Percentiles rank a stretch among this genome's conserved stretches.
phyloP scores from a whole-genome alignment of 2,329 filamentous ascomycete species.

The Zasmidium angulare region DNA sequence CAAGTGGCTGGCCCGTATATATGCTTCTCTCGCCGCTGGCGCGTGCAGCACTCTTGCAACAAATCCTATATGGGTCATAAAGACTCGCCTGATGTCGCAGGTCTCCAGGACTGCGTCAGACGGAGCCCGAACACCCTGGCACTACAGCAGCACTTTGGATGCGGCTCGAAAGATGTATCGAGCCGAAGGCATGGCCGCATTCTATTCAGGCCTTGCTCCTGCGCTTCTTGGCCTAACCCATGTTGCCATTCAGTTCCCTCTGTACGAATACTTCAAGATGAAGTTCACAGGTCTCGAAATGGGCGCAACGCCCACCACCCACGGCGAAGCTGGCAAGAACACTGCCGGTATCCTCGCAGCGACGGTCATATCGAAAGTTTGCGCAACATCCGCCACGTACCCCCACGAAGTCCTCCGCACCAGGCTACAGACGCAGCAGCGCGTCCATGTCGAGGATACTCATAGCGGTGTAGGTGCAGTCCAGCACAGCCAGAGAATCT shows the following conservation, averaged over 20 bases:
- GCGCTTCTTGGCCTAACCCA: constrained; percentile 89
- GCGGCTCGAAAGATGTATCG: constrained; percentile 95
- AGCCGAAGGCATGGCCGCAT: constrained; percentile 82
- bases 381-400: constrained; percentile 93
- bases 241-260: constrained; percentile 94
- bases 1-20: constrained; percentile 75
- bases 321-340: constrained; percentile 54
- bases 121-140: constrained; percentile 71
- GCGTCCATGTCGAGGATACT: constrained; percentile 53
- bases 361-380: constrained; percentile 89
- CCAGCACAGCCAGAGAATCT: constrained; percentile 33
- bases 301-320: constrained; percentile 63
- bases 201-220: constrained; percentile 92
- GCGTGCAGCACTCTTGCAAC: constrained; percentile 91
- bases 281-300: constrained; percentile 87
- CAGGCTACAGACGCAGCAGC: constrained; percentile 86
- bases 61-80: constrained; percentile 99
- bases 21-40: constrained; percentile 86
- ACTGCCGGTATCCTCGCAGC: constrained; percentile 83
- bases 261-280: constrained; percentile 91
- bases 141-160: constrained; percentile 86
- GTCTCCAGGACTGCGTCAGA: constrained; percentile 59
- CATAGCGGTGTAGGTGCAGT: constrained; percentile 52
- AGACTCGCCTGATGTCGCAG: constrained; percentile 97
- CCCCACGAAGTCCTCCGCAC: constrained; percentile 96